phyloP scores from a whole-genome alignment of 2,329 filamentous ascomycete species.

The Fusarium sarcochroum region DNA sequence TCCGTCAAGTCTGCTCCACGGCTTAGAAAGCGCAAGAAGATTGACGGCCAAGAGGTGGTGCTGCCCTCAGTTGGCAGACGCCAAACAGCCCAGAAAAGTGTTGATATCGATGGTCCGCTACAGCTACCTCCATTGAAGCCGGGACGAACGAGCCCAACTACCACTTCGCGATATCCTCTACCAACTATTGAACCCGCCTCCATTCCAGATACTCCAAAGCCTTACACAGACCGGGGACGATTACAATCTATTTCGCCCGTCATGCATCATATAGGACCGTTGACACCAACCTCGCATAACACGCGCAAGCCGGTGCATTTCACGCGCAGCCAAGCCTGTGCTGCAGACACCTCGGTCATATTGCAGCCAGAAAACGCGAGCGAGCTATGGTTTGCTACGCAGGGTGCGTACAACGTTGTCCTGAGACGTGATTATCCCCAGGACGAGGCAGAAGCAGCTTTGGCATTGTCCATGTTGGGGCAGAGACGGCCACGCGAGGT shows the following conservation, averaged over 20 bases:
- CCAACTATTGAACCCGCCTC: constrained; percentile 50
- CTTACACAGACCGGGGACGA: constrained; percentile 38
- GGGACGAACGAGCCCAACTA: constrained; percentile 28
- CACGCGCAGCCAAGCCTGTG: constrained; percentile 43
- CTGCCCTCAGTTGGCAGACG: constrained; percentile 44
- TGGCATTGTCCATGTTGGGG: constrained; percentile 45
- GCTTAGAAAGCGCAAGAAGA: constrained; percentile 62
- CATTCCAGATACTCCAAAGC: constrained; percentile 17
- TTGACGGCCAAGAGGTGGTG: constrained; percentile 57
- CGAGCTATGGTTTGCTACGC: constrained; percentile 21
- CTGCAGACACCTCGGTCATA: constrained; percentile 42
- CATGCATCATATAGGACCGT: constrained; percentile 32
- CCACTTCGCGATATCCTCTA: constrained; percentile 33
- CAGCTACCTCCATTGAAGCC: constrained; percentile 52
- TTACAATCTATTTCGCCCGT: constrained; percentile 36
- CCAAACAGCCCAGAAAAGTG: constrained; percentile 26
- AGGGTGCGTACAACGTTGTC: constrained; percentile 21
- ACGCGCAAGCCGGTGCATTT: constrained; percentile 42
- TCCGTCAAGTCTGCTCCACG: constrained; percentile 66
- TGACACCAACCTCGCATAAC: constrained; percentile 52
- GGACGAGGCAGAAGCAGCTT: constrained; percentile 44
- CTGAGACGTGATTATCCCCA: constrained; percentile 29
- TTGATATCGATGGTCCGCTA: constrained; percentile 35
- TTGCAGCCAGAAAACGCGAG: constrained; percentile 39
- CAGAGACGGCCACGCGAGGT: constrained; percentile 32